Base-by-base conservation (phyloP, 805 yeast genomes). In the Ogataea polymorpha region DNA sequence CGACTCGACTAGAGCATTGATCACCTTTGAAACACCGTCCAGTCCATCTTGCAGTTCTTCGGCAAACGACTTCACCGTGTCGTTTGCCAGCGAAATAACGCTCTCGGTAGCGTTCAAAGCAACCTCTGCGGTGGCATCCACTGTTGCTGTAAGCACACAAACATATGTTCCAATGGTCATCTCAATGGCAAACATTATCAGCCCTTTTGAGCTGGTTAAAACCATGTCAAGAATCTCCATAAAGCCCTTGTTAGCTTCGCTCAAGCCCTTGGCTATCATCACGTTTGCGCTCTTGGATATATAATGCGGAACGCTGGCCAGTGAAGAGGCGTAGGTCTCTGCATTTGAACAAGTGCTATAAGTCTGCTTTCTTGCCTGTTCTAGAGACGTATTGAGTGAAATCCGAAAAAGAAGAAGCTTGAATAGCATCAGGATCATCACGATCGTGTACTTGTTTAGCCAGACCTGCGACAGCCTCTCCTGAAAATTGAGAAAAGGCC, bases 161-260 rank as follows among this genome's bases (percentile, higher is more conserved):
- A 84, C 82, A 61, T 86, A 87, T 0, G 98, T 93, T 0, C 97
- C 98, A 2, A 89, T 61, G 35, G 84, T 75, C 48, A 91, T 53
- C 23, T 89, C 88, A 7, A 91, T 64, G 6, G 78, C 66, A 55
- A 91, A 86, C 4, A 77, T 55, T 0, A 86, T 57, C 29, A 89
- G 48, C 30, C 72, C 69, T 50, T 85, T 82, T 6, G 81, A 65
- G 0, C 79, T 82, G 0, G 77, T 73, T 0, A 86, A 56, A 9
- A 78, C 52, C 35, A 79, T 42, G 1, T 68, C 54, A 9, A 86
- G 40, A 0, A 73, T 49, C 2, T 66, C 58, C 21, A 73, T 53
- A 8, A 79, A 63, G 0, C 71, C 77, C 8, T 67, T 60, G 25
- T 80, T 71, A 0, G 80, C 56, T 28, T 72, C 70, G 11, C 72